Conservation (phyloP, 1,284 basidiomycete species). For the Cerrena zonata region DNA sequence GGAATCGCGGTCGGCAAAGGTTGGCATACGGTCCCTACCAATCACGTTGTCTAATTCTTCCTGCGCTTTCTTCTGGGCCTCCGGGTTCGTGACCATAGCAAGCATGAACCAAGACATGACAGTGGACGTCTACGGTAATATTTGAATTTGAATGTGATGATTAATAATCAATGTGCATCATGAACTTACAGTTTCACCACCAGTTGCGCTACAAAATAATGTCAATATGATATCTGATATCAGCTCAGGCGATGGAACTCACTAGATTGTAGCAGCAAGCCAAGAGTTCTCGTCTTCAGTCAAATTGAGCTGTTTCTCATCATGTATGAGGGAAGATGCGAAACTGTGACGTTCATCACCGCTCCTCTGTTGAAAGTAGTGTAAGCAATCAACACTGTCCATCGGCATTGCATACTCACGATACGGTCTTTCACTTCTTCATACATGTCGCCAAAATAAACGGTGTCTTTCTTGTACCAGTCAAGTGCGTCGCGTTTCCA, state of each 20-base stretch:
- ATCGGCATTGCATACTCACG: not conserved
- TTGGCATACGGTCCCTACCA: conserved; percentile 29
- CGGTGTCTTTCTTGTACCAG: conserved; percentile 13
- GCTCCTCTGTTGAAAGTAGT: not conserved
- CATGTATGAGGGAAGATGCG: conserved; percentile 5
- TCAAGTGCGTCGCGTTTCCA: conserved; percentile 18
- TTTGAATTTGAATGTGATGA: not conserved
- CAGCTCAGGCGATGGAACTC: conserved; percentile 9
- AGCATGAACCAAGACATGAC: conserved; percentile 21
- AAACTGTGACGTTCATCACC: conserved; percentile 6
- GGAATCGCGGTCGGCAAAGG: conserved; percentile 25
- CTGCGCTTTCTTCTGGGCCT: conserved; percentile 28
- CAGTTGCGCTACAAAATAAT: not conserved
- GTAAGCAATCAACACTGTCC: not conserved
- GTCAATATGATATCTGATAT: not conserved
- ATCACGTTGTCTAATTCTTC: conserved; percentile 36
- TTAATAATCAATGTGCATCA: not conserved
- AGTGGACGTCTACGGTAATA: conserved; percentile 5
- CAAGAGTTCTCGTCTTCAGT: conserved; percentile 5
- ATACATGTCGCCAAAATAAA: conserved; percentile 11
- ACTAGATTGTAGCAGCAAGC: conserved; percentile 7
- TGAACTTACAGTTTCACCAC: conserved; percentile 2
- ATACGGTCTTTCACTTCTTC: not conserved
- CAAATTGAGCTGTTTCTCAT: not conserved
- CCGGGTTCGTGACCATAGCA: conserved; percentile 28